A percentile compares a stretch with the other conserved stretches of the same genome.
Conservation (phyloP, 2,329 filamentous ascomycete genomes). For the Stemphylium vesicarium region DNA sequence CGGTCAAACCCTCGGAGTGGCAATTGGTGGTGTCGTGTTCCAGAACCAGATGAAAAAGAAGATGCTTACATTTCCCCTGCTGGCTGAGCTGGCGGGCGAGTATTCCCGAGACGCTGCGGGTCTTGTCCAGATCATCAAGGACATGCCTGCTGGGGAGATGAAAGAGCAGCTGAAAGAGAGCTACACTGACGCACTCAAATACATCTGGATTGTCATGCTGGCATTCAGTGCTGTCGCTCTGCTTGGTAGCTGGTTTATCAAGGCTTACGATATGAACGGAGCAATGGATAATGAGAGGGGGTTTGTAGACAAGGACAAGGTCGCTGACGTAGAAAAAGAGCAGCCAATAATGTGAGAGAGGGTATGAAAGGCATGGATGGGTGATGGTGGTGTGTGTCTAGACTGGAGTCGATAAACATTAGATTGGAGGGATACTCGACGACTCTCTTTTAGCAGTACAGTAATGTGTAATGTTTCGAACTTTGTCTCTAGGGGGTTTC, state of each 20-base stretch:
- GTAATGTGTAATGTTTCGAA: neutral
- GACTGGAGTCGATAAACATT: neutral
- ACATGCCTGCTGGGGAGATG: slow-evolving; percentile 57
- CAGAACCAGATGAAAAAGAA: slow-evolving; percentile 67
- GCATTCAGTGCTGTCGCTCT: slow-evolving; percentile 60
- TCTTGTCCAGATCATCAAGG: slow-evolving; percentile 64
- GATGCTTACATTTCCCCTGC: slow-evolving; percentile 56
- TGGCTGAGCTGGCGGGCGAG: slow-evolving; percentile 56
- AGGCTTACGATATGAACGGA: slow-evolving; percentile 55
- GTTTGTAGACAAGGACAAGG: slow-evolving; percentile 49
- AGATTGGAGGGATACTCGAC: neutral
- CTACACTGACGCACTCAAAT: slow-evolving; percentile 61
- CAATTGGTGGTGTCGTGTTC: slow-evolving; percentile 71
- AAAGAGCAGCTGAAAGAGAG: slow-evolving; percentile 52
- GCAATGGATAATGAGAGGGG: slow-evolving; percentile 58
- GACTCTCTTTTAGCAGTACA: neutral
- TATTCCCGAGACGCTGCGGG: slow-evolving; percentile 65
- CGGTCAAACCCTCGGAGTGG: slow-evolving; percentile 70
- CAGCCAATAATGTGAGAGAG: slow-evolving; percentile 2
- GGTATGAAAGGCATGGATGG: neutral
- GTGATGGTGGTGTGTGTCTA: neutral
- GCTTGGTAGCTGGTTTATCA: slow-evolving; percentile 60
- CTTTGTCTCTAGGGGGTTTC: neutral
- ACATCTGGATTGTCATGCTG: slow-evolving; percentile 64
- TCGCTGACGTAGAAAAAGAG: slow-evolving; percentile 29